A percentile compares a stretch with the other conserved stretches of the same genome.
Conservation (phyloP, 768 basidiomycete genomes). For the Termitomyces sp. region DNA sequence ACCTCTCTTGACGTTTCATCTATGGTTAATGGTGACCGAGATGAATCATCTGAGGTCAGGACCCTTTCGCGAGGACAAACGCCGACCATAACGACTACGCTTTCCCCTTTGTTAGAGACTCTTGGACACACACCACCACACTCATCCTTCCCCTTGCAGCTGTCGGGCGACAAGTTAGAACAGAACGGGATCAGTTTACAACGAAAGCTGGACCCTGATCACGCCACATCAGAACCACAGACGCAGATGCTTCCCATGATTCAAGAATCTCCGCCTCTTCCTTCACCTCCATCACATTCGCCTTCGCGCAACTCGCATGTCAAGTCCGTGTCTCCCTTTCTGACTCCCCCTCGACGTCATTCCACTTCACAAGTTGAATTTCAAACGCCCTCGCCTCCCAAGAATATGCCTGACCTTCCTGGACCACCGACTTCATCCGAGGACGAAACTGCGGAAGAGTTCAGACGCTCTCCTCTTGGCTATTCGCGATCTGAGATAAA, state of each 20-base stretch:
- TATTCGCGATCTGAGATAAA: conserved; percentile 22
- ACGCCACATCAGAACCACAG: not conserved
- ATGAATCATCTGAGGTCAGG: conserved; percentile 3
- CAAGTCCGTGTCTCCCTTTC: conserved; percentile 15
- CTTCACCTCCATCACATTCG: conserved; percentile 23
- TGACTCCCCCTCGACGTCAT: conserved; percentile 43
- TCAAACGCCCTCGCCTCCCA: conserved; percentile 59
- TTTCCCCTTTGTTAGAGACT: conserved; percentile 7
- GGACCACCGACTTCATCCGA: conserved; percentile 57
- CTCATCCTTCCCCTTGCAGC: conserved; percentile 2
- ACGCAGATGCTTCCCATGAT: not conserved
- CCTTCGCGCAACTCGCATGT: conserved; percentile 7
- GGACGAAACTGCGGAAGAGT: conserved; percentile 27
- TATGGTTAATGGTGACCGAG: not conserved
- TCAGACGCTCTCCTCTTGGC: conserved; percentile 12
- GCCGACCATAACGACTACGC: conserved; percentile 14
- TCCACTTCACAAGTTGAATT: conserved; percentile 43
- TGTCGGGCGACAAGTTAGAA: not conserved
- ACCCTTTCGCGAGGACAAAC: conserved; percentile 18
- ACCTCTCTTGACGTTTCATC: not conserved
- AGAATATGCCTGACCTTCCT: conserved; percentile 59
- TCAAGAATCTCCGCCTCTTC: conserved; percentile 19
- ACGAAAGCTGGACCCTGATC: not conserved
- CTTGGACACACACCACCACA: conserved; percentile 9
- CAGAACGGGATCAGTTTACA: conserved; percentile 14